Evolutionary conservation across 176 grass and related monocot species (phyloP).

Genomic region (Thinopyrum elongatum): DNA sequence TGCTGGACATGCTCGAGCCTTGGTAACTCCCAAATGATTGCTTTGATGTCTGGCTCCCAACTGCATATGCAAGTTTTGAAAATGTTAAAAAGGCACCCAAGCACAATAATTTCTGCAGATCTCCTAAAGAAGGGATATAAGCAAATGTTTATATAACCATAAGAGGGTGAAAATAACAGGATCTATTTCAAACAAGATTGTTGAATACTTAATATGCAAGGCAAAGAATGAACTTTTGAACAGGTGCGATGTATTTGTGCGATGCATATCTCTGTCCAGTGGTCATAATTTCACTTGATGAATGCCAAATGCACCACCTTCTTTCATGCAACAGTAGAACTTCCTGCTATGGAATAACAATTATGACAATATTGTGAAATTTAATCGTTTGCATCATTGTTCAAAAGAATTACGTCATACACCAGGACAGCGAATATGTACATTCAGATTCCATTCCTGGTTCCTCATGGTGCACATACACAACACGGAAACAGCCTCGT

Average conservation of each 20-base stretch:
- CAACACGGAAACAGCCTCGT: not conserved
- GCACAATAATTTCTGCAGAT: not conserved
- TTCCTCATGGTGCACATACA: not conserved
- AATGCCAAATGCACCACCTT: not conserved
- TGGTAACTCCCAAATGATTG: constrained; percentile 38
- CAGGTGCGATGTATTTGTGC: not conserved
- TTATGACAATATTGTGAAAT: not conserved
- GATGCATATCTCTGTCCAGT: not conserved
- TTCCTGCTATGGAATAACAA: not conserved
- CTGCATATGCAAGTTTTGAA: constrained; percentile 39
- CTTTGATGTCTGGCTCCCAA: constrained; percentile 41
- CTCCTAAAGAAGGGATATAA: not conserved
- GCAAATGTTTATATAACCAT: not conserved
- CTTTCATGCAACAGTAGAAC: not conserved
- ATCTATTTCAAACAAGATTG: not conserved
- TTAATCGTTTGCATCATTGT: not conserved
- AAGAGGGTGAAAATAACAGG: not conserved
- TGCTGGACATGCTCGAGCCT: constrained; percentile 20
- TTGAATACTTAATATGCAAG: not conserved
- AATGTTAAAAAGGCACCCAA: constrained; percentile 23
- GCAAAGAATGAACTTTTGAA: not conserved
- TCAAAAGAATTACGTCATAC: not conserved
- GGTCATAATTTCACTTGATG: constrained; percentile 4
- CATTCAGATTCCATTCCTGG: not conserved
- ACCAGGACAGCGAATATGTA: not conserved